phyloP scores from a whole-genome alignment of 495 filamentous ascomycete species.

The Trichoderma erinaceum region DNA sequence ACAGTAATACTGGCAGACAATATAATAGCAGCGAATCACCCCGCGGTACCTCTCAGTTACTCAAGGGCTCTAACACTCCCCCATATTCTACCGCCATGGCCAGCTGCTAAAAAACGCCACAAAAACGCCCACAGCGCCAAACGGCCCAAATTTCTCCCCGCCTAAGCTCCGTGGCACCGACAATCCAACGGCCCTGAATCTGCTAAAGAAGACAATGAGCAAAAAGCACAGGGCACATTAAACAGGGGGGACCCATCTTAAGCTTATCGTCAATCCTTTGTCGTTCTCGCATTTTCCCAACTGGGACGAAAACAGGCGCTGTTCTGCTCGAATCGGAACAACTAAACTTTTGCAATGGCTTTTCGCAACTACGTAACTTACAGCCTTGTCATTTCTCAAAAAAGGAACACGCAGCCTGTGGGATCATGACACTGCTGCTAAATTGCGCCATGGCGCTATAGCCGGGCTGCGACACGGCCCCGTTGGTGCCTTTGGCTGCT shows the following conservation, averaged over 20 bases:
- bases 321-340: not conserved
- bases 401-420: too few relatives aligned
- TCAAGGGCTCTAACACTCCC: not conserved
- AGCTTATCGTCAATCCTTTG: not conserved
- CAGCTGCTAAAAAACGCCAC: not conserved
- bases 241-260: not conserved
- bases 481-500: not conserved
- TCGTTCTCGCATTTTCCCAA: not conserved
- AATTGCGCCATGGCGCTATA: not conserved
- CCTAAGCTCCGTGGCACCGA: not conserved
- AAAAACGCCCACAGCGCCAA: not conserved
- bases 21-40: not conserved
- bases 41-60: not conserved
- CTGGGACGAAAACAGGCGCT: not conserved
- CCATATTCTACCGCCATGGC: too few relatives aligned
- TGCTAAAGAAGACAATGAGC: not conserved
- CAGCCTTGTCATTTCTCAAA: too few relatives aligned
- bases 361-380: not conserved
- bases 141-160: not conserved
- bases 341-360: not conserved
- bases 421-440: too few relatives aligned
- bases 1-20: too few relatives aligned
- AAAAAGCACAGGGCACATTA: not conserved
- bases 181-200: not conserved
- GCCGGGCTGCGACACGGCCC: not conserved